Evolutionary conservation across 164 flowering plant genomes (phyloP).

Genomic region (Warburgia ugandensis): DNA sequence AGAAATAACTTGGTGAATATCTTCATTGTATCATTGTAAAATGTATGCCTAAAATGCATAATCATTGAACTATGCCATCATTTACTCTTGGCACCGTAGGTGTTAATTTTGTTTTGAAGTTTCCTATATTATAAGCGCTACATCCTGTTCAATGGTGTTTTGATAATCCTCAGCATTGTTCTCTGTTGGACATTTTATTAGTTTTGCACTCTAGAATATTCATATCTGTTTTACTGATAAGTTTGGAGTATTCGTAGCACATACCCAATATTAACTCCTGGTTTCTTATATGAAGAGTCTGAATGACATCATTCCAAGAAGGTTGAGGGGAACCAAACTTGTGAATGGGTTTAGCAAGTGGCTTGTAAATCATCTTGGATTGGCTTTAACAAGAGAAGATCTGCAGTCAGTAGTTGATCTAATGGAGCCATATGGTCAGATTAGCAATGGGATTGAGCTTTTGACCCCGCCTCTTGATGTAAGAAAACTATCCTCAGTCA

Average conservation of each 20-base stretch:
- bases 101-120: too few relatives aligned
- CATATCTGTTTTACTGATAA: neutral
- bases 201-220: neutral
- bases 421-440: conserved; percentile 96
- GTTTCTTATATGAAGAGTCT: conserved; percentile 44
- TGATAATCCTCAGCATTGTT: too few relatives aligned
- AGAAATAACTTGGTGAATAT: too few relatives aligned
- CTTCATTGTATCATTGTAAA: too few relatives aligned
- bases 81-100: too few relatives aligned
- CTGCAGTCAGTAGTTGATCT: conserved; percentile 74
- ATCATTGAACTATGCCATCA: too few relatives aligned
- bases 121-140: too few relatives aligned
- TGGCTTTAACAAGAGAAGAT: conserved; percentile 68
- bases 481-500: conserved; percentile 25
- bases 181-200: neutral
- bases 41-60: too few relatives aligned
- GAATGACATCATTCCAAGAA: conserved; percentile 46
- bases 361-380: conserved; percentile 86
- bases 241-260: neutral
- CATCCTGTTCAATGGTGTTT: too few relatives aligned
- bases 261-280: neutral
- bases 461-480: conserved; percentile 83
- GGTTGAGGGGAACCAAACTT: conserved; percentile 58
- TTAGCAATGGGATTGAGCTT: conserved; percentile 83
- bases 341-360: conserved; percentile 46